A percentile compares a stretch with the other conserved stretches of the same genome.
Evolutionary conservation across 352 stramenopile species (phyloP).

Genomic region (Phytophthora vignae): DNA sequence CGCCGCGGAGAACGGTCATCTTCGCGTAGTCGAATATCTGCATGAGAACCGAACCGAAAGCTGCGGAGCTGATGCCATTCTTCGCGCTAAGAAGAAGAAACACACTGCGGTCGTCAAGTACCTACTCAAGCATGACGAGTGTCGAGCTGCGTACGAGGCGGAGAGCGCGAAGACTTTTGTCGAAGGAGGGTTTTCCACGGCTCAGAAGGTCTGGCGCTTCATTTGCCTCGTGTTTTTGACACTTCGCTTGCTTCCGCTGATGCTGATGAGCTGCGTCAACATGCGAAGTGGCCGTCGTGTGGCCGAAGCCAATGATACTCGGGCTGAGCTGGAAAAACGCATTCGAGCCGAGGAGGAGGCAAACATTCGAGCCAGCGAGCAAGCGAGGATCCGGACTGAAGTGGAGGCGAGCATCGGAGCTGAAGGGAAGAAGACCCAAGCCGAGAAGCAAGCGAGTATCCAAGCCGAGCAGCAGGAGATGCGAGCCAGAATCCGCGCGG

Average conservation of each 20-base stretch:
- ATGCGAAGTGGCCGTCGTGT: not conserved
- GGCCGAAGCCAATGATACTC: not conserved
- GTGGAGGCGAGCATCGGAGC: slow-evolving; percentile 6
- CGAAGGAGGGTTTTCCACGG: slow-evolving; percentile 2
- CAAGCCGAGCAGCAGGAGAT: slow-evolving; percentile 3
- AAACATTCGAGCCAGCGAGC: slow-evolving; percentile 11
- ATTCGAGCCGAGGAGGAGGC: slow-evolving; percentile 25
- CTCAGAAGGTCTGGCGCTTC: not conserved
- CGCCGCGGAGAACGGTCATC: slow-evolving; percentile 25
- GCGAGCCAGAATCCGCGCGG: slow-evolving; percentile 6
- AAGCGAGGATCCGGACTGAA: slow-evolving; percentile 15
- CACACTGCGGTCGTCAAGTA: slow-evolving; percentile 3
- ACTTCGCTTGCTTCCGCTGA: slow-evolving; percentile 3
- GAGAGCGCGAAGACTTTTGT: not conserved
- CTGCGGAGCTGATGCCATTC: slow-evolving; percentile 7
- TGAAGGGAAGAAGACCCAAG: slow-evolving; percentile 1
- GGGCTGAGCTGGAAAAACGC: slow-evolving; percentile 4
- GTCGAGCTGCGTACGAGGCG: slow-evolving; percentile 10
- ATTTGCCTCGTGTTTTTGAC: slow-evolving; percentile 1
- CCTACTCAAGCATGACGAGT: slow-evolving; percentile 17
- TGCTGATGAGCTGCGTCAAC: not conserved
- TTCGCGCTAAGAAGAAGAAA: slow-evolving; percentile 10
- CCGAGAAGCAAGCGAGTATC: no score
- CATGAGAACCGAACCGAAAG: slow-evolving; percentile 8
- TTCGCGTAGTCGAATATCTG: slow-evolving; percentile 22